Base-by-base conservation (phyloP, 495 filamentous ascomycete species). In the Ascobolus immersus region DNA sequence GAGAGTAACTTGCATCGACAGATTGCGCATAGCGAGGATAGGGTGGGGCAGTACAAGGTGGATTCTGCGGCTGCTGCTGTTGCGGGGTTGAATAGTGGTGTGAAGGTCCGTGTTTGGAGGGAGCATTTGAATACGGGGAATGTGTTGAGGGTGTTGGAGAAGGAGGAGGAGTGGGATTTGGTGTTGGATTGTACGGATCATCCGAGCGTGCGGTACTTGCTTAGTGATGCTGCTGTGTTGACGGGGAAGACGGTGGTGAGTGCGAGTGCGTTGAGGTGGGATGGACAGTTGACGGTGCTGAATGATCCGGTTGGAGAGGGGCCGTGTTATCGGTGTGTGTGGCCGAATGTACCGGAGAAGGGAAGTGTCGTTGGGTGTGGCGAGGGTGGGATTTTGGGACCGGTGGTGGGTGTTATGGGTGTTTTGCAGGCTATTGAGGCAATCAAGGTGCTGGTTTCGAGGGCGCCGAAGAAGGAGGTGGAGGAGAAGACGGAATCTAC, bases 151-250 rank as follows among this genome's bases (percentile, higher is more conserved):
- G 22, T n/a, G n/a, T 7, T 25, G n/a, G n/a, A n/a, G n/a, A n/a
- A n/a, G n/a, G n/a, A n/a, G n/a, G n/a, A n/a, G 8, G 10, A 52
- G 2, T 93, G 89, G 49, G 79, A 93, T 44, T 41, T 92, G 4
- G 66, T 94, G 17, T 64, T 96, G 19, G 86, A 96, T 52, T 96
- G 86, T 45, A 91, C 81, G 4, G 86, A 96, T 52, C 78, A 78
- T 36, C 86, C 84, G 0, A 71, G 73, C 4, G 73, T 81, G 0
- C 77, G 86, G 24, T 94, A 96, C 49, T 60, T 94, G 4, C 77
- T 94, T 43, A 92, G 81, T 0, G 86, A 96, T 43, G 64, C 77
- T 11, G 79, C 77, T 33, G 74, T 93, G 1, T 53, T 92, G 7
- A 54, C 77, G 1, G 48, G 58, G 1, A 92, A 82, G 43, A 69